These are phyloP conservation scores for Penicillium argentinense DNA, from an alignment of 495 filamentous ascomycete species.

Conservation along the genomic window DNA sequence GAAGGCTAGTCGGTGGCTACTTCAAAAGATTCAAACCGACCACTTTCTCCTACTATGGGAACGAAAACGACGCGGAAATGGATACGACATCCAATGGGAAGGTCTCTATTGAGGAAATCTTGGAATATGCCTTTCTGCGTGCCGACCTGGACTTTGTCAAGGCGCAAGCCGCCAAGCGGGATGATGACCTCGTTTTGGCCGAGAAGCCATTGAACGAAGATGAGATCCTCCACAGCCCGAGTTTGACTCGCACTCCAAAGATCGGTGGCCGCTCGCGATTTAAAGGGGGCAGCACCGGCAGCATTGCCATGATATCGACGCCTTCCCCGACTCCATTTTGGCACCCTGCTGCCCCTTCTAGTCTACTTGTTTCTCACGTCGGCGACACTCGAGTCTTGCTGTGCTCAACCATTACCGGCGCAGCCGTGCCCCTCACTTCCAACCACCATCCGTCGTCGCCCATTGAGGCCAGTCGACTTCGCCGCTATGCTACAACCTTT, in stretches of 20 bases:
- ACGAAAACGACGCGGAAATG: slow-evolving; percentile 7
- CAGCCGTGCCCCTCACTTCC: slow-evolving; percentile 74
- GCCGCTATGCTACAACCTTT: slow-evolving; percentile 81
- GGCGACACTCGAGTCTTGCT: slow-evolving; percentile 91
- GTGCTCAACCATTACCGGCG: slow-evolving; percentile 75
- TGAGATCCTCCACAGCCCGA: slow-evolving; percentile 70
- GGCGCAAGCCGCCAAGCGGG: slow-evolving; percentile 73
- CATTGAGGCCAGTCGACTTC: slow-evolving; percentile 74
- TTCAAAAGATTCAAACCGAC: slow-evolving; percentile 83
- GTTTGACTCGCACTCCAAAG: slow-evolving; percentile 49
- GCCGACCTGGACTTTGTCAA: slow-evolving; percentile 91
- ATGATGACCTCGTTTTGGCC: slow-evolving; percentile 65
- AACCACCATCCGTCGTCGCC: slow-evolving; percentile 91
- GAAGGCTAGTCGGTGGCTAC: slow-evolving; percentile 84
- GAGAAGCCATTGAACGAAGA: slow-evolving; percentile 77
- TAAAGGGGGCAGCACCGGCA: slow-evolving; percentile 88
- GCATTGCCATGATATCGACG: slow-evolving; percentile 84
- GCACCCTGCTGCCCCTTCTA: slow-evolving; percentile 82
- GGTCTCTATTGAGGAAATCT: slow-evolving; percentile 48
- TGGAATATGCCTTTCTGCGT: slow-evolving; percentile 89
- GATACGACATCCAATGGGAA: slow-evolving; percentile 9
- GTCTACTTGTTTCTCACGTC: slow-evolving; percentile 84
- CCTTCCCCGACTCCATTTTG: slow-evolving; percentile 90
- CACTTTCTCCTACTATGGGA: slow-evolving; percentile 50
- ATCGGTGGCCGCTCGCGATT: slow-evolving; percentile 76